phyloP scores from a whole-genome alignment of 1,284 basidiomycete species.

The Rhizoctonia solani region DNA sequence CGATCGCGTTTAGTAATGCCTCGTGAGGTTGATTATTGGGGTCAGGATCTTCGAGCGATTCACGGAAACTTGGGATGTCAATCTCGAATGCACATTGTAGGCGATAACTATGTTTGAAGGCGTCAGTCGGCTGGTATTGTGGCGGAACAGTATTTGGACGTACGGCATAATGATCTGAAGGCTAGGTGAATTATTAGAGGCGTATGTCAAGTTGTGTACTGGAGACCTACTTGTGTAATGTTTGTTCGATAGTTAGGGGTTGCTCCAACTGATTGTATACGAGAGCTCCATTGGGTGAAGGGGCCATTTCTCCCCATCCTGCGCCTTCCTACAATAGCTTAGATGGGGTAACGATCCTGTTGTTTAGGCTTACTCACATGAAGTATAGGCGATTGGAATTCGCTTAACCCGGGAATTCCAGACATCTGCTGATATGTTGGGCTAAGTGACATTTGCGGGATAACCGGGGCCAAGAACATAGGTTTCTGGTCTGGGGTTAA shows the following conservation, averaged over 20 bases:
- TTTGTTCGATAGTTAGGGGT: background rate
- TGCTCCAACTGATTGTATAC: constrained; percentile 4
- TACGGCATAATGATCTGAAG: constrained; percentile 14
- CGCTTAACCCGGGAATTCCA: background rate
- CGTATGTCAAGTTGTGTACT: background rate
- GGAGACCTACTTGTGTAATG: constrained; percentile 8
- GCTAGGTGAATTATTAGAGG: background rate
- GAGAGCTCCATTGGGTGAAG: background rate
- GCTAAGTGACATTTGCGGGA: background rate
- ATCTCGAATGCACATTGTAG: constrained; percentile 27
- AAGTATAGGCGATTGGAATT: background rate
- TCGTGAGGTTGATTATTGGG: constrained; percentile 28
- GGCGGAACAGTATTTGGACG: background rate
- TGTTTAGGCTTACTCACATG: constrained; percentile 3
- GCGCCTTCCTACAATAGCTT: background rate
- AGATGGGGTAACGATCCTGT: background rate
- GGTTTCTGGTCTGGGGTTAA: background rate
- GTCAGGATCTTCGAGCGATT: constrained; percentile 32
- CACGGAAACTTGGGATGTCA: constrained; percentile 7
- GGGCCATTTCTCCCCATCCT: background rate
- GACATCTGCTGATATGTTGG: background rate
- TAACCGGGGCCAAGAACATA: constrained; percentile 28
- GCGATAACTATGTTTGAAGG: background rate
- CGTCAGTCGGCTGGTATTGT: background rate
- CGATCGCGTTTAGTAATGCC: constrained; percentile 34